Conservation (phyloP, 1,284 basidiomycete genomes). For the Pseudozyma tsukubaensis region DNA sequence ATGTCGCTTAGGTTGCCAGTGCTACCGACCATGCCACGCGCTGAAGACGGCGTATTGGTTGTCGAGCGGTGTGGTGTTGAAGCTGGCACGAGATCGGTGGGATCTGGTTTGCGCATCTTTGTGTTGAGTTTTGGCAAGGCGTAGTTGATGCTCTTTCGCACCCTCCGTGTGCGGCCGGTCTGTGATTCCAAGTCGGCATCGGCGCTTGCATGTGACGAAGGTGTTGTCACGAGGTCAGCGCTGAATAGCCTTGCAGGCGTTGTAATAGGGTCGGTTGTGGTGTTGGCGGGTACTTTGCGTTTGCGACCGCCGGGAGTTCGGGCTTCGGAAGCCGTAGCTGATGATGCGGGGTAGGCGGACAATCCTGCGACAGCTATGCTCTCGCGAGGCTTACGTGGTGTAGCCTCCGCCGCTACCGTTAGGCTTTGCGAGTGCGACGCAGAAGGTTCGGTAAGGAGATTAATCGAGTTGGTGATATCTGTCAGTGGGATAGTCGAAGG, state of each 20-base stretch:
- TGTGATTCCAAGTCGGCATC: slow-evolving; percentile 20
- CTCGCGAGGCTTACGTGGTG: slow-evolving; percentile 20
- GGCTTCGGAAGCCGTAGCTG: neutral
- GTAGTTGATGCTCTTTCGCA: slow-evolving; percentile 66
- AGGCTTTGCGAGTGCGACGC: neutral
- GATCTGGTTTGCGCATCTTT: slow-evolving; percentile 68
- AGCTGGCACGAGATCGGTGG: slow-evolving; percentile 45
- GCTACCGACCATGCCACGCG: slow-evolving; percentile 43
- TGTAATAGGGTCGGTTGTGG: slow-evolving; percentile 19
- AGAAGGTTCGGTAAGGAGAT: neutral
- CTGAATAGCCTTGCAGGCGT: slow-evolving; percentile 27
- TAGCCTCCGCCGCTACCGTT: slow-evolving; percentile 3
- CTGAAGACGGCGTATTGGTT: slow-evolving; percentile 14
- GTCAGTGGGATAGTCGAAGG: slow-evolving; percentile 6
- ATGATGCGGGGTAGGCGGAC: neutral
- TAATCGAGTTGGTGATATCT: slow-evolving; percentile 33
- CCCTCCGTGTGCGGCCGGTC: slow-evolving; percentile 42
- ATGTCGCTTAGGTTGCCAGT: slow-evolving; percentile 56
- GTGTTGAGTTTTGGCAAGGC: slow-evolving; percentile 68
- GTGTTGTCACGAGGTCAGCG: slow-evolving; percentile 4
- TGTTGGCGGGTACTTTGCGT: slow-evolving; percentile 31
- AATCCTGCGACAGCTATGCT: neutral
- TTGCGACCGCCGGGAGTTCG: slow-evolving; percentile 38
- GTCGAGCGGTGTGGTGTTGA: slow-evolving; percentile 33
- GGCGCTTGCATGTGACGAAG: neutral